A percentile compares a stretch with the other conserved stretches of the same genome.
Evolutionary conservation across 129 eudicot genomes (phyloP).

Genomic region (Escallonia herrerae): DNA sequence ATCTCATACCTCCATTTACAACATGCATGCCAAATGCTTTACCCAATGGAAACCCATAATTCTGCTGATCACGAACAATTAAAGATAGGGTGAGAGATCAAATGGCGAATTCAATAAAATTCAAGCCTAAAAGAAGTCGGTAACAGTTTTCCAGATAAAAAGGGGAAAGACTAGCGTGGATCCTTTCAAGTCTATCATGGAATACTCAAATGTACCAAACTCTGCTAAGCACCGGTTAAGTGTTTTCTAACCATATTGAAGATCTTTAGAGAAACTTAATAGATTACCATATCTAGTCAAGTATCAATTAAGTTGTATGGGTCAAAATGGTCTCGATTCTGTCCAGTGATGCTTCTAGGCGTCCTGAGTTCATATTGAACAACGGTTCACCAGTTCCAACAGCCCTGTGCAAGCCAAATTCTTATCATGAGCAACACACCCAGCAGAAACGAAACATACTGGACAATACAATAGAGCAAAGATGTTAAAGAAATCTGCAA

Average conservation of each 20-base stretch:
- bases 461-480: too few species aligned
- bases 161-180: not conserved
- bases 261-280: not conserved
- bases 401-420: constrained; percentile 40
- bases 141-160: not conserved
- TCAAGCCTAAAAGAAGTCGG: not conserved
- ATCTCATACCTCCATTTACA: not conserved
- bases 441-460: not conserved
- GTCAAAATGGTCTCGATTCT: constrained; percentile 87
- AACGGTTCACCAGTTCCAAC: constrained; percentile 78
- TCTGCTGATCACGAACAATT: not conserved
- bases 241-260: not conserved
- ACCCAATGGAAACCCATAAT: not conserved
- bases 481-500: not conserved
- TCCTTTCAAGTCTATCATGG: not conserved
- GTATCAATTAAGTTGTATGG: constrained; percentile 16
- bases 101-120: not conserved
- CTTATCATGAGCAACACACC: not conserved
- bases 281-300: constrained; percentile 11
- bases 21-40: not conserved
- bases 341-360: constrained; percentile 87
- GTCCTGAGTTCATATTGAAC: constrained; percentile 89
- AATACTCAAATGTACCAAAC: not conserved
- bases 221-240: too few species aligned
- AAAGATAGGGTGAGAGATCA: not conserved